Base-by-base conservation (phyloP, 139 green algal species). In the Deuterostichococcus epilithicus region DNA sequence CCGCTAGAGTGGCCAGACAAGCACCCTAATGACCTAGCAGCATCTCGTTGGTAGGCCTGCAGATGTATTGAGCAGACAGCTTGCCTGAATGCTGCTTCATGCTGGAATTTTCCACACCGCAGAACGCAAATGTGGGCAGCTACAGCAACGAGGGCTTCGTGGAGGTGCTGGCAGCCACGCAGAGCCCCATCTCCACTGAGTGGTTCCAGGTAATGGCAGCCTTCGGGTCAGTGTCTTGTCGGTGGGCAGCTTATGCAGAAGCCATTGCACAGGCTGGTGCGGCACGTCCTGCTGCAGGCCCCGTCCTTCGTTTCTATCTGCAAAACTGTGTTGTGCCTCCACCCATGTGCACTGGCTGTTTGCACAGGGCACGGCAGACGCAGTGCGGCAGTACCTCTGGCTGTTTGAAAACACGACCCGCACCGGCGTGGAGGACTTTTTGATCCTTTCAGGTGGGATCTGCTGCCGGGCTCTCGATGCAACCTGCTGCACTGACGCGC, bases 321-420 rank as follows among this genome's bases (percentile, higher is more conserved):
- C 68, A 30, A 70, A 5, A 36, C 23, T 25, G 58, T 25, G 23
- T 25, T 67, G 58, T 70, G 6, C 30, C 15, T 36, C 8, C 63
- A 70, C 15, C 13, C 63, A 34, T 70, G 63, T 70, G 63, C 63
- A 8, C 42, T 52, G 42, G 8, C 1, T 32, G 60, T 22, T 5
- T 37, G 20, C 37, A 38, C 87, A 91, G 87, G 92, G 96, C 74
- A 99, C 96, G 39, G 96, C 96, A 28, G 96, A 99, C 78, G 96
- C 96, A 5, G 96, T 99, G 78, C 86, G 96, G 22, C 96, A 99
- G 84, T 99, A 99, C 88, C 88, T 98, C 80, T 99, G 96, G 95
- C 91, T 99, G 42, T 98, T 99, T 85, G 91, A 98, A 66, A 92
- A 98, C 76, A 87, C 90, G 10, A 84, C 91, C 76, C 78, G 89